phyloP scores from a whole-genome alignment of 495 filamentous ascomycete genomes.

The Lasiosphaeris hirsuta region DNA sequence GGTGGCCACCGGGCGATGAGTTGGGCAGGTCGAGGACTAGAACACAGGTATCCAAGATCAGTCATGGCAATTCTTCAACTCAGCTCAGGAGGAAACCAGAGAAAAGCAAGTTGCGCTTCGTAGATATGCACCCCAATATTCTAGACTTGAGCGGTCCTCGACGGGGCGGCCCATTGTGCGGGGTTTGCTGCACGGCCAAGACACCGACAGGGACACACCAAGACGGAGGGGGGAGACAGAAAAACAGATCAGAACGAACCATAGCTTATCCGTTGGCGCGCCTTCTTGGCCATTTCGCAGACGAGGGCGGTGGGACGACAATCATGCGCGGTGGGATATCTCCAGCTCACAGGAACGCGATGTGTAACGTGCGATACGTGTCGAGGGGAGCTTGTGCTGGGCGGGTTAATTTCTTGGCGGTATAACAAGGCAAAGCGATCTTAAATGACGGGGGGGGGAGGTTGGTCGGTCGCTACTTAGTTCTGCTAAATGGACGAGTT shows the following conservation, averaged over 20 bases:
- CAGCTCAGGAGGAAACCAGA: neutral
- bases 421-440: no score
- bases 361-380: neutral
- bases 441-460: no score
- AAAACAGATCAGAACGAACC: conserved; percentile 43
- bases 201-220: neutral
- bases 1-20: conserved; percentile 78
- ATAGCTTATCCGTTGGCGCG: conserved; percentile 63
- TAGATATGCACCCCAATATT: no score
- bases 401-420: no score
- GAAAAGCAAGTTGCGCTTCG: no score
- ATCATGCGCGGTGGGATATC: conserved; percentile 31
- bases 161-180: conserved; percentile 5
- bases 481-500: no score
- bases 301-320: conserved; percentile 19
- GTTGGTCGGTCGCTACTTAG: no score
- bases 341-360: neutral
- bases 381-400: no score
- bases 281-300: conserved; percentile 57
- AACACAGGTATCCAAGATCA: conserved; percentile 3
- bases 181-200: conserved; percentile 17
- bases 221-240: conserved; percentile 4
- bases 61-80: neutral
- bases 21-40: conserved; percentile 91
- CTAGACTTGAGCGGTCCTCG: neutral